Base-by-base conservation (phyloP, 805 yeast genomes). In the Barnettozyma vustinii region DNA sequence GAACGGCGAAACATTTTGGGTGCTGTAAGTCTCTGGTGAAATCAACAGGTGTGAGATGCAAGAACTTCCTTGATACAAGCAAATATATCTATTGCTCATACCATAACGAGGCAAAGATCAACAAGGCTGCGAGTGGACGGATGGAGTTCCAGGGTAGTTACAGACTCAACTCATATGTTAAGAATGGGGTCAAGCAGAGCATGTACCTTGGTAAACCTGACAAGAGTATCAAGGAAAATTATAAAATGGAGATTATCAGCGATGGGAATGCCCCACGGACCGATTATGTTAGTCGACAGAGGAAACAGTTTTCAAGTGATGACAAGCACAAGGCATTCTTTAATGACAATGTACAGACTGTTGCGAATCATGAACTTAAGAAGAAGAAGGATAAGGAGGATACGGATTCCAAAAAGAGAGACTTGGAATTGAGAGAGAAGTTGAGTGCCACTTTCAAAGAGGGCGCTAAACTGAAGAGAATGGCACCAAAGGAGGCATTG, bases 61-160 rank as follows among this genome's bases (percentile, higher is more conserved):
- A 67, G 10, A 69, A 76, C 5, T 83, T 87, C 37, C 77, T 90
- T 4, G 80, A 89, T 59, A 66, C 62, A 19, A 65, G 75, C 9
- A 72, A 70, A 37, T 68, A 77, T 6, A 76, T 74, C 21, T 74
- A 79, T 50, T 91, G 98, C 65, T 81, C 80, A 12, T 88, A 69
- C 57, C 98, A 91, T 60, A 70, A 76, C 16, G 92, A 87, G 52
- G 55, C 73, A 43, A 72, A 78, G 40, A 70, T 80, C 47, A 73
- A 75, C 40, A 72, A 72, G 41, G 65, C 77, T 0, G 75, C 79
- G 19, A 74, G 81, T n/a, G 74, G 77, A 52, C 70, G 98, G 52
- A 77, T 88, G 71, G 98, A 91, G 63, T 71, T 92, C 47, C 86
- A 81, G 63, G 78, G 86, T 15, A 68, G 79, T 51, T 71, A 75